These are phyloP conservation scores for Nelumbo lutea DNA, from an alignment of 164 flowering plant genomes.

Conservation along the genomic window DNA sequence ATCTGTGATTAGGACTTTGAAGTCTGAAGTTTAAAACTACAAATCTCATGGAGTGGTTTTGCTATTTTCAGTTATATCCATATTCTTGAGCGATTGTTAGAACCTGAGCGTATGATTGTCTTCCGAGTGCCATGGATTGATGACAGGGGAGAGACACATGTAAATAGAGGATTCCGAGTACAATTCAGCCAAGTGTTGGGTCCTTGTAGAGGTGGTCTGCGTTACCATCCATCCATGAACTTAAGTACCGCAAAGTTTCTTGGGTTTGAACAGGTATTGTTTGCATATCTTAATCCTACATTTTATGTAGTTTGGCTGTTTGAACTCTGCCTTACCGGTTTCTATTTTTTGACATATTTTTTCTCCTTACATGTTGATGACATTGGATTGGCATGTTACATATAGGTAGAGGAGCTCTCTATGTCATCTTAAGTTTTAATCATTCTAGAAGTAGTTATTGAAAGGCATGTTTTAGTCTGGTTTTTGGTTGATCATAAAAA, in stretches of 20 bases:
- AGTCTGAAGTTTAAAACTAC: not conserved
- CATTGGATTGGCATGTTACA: not conserved
- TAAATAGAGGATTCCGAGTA: conserved; percentile 87
- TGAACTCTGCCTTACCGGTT: not conserved
- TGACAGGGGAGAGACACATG: conserved; percentile 94
- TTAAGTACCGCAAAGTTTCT: conserved; percentile 91
- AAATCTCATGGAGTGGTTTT: not conserved
- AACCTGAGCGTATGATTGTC: conserved; percentile 85
- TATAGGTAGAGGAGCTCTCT: not conserved
- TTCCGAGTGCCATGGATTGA: conserved; percentile 99
- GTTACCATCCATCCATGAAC: conserved; percentile 87
- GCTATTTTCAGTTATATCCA: conserved; percentile 72
- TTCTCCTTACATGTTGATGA: not conserved
- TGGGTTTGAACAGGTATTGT: conserved; percentile 82
- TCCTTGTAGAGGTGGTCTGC: conserved; percentile 96
- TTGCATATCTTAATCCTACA: conserved; percentile 1
- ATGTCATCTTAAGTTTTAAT: not conserved
- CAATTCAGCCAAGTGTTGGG: conserved; percentile 92
- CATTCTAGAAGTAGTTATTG: not conserved
- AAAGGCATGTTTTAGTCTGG: not conserved
- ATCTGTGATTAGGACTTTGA: conserved; percentile 1
- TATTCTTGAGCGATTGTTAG: conserved; percentile 90
- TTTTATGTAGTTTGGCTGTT: not conserved
- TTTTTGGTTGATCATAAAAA: no score
- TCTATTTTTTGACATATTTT: not conserved